Conservation (phyloP, 495 filamentous ascomycete species). For the Chaetomium fimeti region DNA sequence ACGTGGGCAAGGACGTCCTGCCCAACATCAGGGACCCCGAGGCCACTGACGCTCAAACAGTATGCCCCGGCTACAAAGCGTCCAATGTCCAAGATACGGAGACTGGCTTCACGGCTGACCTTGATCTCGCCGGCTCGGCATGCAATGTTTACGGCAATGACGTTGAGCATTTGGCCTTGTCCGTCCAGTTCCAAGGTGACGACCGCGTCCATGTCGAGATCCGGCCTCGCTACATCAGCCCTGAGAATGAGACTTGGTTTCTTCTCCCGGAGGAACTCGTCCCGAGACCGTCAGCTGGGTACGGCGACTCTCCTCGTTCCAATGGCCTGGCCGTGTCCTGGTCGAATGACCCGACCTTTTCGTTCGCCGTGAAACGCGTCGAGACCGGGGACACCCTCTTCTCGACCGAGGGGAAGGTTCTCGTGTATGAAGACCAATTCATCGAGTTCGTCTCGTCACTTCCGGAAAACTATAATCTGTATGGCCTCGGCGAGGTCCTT, state of each 20-base stretch:
- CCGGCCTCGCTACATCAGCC: slow-evolving; percentile 61
- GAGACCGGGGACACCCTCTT: slow-evolving; percentile 68
- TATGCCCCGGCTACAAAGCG: slow-evolving; percentile 74
- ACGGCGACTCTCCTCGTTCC: slow-evolving; percentile 30
- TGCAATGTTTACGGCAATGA: slow-evolving; percentile 78
- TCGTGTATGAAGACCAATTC: slow-evolving; percentile 83
- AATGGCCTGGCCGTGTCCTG: slow-evolving; percentile 61
- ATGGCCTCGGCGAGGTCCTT: slow-evolving; percentile 79
- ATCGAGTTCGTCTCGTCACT: slow-evolving; percentile 69
- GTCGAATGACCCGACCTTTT: slow-evolving; percentile 66
- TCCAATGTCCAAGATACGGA: slow-evolving; percentile 55
- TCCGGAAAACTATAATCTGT: slow-evolving; percentile 71
- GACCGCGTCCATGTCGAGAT: slow-evolving; percentile 78
- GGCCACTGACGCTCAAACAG: slow-evolving; percentile 67
- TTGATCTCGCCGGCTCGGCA: slow-evolving; percentile 62
- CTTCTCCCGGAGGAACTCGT: slow-evolving; percentile 63
- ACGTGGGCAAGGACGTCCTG: slow-evolving; percentile 57
- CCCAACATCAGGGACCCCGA: slow-evolving; percentile 72
- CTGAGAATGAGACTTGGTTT: slow-evolving; percentile 66
- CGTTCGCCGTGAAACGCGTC: slow-evolving; percentile 65
- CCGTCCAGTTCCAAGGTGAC: slow-evolving; percentile 69
- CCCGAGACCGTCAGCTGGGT: slow-evolving; percentile 54
- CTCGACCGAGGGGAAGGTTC: slow-evolving; percentile 61
- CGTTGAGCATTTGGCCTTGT: slow-evolving; percentile 59
- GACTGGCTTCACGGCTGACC: slow-evolving; percentile 57